phyloP scores from a whole-genome alignment of 208 protist genomes.

The Leishmania tropica region DNA sequence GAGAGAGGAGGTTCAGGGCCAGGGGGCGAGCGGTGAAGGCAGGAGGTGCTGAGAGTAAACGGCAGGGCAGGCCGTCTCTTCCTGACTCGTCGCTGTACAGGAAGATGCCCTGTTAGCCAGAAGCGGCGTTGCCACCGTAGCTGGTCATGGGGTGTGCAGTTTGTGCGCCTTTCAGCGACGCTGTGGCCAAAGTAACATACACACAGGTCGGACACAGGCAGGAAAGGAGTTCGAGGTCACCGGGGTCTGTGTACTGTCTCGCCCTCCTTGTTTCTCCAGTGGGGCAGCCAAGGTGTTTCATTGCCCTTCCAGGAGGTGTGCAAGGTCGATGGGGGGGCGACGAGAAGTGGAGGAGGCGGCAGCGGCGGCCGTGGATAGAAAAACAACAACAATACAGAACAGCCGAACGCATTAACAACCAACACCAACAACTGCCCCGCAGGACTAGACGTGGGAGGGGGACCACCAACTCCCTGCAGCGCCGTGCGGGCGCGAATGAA shows the following conservation, averaged over 20 bases:
- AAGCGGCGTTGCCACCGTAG: neutral
- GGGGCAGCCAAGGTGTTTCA: neutral
- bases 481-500: constrained; percentile 3
- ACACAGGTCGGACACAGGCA: neutral
- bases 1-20: neutral
- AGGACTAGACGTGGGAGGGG: neutral
- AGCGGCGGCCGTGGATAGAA: neutral
- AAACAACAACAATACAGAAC: neutral
- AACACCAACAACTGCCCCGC: neutral
- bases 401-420: neutral
- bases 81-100: neutral
- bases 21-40: neutral
- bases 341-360: neutral
- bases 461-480: neutral
- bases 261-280: neutral
- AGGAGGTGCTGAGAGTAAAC: neutral
- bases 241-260: neutral
- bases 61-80: neutral
- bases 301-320: neutral
- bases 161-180: neutral
- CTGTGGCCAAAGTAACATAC: neutral
- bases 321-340: neutral
- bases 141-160: neutral
- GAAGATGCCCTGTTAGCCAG: neutral
- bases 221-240: neutral